Conservation (phyloP, 169 alveolate genomes). For the Plasmodium vinckei region DNA sequence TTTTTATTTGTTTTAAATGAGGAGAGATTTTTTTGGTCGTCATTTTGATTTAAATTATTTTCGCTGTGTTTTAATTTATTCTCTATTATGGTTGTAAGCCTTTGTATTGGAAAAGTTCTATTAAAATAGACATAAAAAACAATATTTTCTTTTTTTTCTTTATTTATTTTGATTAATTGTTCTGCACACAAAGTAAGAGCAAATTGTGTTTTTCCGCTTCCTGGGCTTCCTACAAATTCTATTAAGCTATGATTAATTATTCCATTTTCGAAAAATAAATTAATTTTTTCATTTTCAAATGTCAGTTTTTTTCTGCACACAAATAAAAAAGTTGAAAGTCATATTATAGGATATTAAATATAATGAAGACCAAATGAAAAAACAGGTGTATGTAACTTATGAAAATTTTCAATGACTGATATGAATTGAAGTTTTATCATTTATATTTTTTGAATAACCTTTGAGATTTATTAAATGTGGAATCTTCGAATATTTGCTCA, state of each 20-base stretch:
- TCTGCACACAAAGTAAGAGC: constrained; percentile 63
- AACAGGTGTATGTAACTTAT: too few species aligned
- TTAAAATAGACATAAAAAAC: constrained; percentile 56
- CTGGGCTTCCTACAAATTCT: constrained; percentile 45
- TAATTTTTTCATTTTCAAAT: constrained; percentile 45
- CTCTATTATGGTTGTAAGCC: constrained; percentile 26
- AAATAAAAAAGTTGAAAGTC: background rate
- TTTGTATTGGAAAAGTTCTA: constrained; percentile 37
- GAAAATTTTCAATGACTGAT: too few species aligned
- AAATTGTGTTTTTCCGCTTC: constrained; percentile 62
- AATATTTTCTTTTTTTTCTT: constrained; percentile 22
- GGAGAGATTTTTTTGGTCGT: background rate
- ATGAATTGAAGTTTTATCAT: background rate
- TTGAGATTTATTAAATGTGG: constrained; percentile 34
- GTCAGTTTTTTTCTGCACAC: constrained; percentile 26
- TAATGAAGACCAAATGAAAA: background rate
- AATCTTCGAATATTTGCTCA: constrained; percentile 33
- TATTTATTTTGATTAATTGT: constrained; percentile 19
- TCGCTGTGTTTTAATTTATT: constrained; percentile 2
- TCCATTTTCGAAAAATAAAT: constrained; percentile 58
- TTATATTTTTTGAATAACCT: constrained; percentile 23
- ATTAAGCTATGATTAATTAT: constrained; percentile 36
- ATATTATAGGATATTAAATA: background rate
- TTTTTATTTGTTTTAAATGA: background rate
- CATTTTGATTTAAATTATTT: background rate